A percentile compares a stretch with the other conserved stretches of the same genome.
Conservation (phyloP, 139 green algal species). For the Raphidocelis subcapitata region DNA sequence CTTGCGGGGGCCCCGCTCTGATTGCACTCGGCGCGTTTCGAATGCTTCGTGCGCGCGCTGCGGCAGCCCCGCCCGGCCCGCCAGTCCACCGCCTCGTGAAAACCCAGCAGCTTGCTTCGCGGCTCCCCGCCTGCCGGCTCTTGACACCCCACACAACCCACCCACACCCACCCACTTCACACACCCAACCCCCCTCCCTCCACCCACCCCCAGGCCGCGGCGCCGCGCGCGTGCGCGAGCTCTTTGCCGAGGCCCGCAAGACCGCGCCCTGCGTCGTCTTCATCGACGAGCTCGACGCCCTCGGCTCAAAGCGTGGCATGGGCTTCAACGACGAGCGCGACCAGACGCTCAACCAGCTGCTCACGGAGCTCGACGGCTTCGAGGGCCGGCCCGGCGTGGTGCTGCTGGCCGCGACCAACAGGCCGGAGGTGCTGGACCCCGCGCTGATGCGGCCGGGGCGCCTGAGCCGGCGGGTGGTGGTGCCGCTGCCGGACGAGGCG, state of each 20-base stretch:
- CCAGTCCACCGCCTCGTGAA: too few relatives aligned
- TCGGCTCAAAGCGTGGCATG: conserved; percentile 77
- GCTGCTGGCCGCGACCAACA: conserved; percentile 91
- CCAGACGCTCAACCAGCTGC: conserved; percentile 73
- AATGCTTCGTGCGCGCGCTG: too few relatives aligned
- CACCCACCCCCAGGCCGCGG: conserved; percentile 4
- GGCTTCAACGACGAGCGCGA: conserved; percentile 93
- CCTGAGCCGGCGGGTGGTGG: conserved; percentile 50
- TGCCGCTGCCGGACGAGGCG: conserved; percentile 75
- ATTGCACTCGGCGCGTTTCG: too few relatives aligned
- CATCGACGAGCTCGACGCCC: conserved; percentile 97
- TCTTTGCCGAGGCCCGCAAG: conserved; percentile 94
- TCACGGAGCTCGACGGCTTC: conserved; percentile 94
- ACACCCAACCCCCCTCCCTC: too few relatives aligned
- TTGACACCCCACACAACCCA: too few relatives aligned
- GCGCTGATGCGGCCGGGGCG: conserved; percentile 78
- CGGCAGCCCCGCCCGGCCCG: too few relatives aligned
- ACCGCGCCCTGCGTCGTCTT: conserved; percentile 88
- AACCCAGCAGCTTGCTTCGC: too few relatives aligned
- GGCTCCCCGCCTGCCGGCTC: too few relatives aligned
- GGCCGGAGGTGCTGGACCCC: conserved; percentile 82
- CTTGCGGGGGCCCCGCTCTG: too few relatives aligned
- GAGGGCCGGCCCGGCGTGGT: conserved; percentile 73
- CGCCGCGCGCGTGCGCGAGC: conserved; percentile 44
- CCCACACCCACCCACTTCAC: too few relatives aligned